Evolutionary conservation across 2,329 filamentous ascomycete species (phyloP).

Genomic region (Cercospora brassicicola): DNA sequence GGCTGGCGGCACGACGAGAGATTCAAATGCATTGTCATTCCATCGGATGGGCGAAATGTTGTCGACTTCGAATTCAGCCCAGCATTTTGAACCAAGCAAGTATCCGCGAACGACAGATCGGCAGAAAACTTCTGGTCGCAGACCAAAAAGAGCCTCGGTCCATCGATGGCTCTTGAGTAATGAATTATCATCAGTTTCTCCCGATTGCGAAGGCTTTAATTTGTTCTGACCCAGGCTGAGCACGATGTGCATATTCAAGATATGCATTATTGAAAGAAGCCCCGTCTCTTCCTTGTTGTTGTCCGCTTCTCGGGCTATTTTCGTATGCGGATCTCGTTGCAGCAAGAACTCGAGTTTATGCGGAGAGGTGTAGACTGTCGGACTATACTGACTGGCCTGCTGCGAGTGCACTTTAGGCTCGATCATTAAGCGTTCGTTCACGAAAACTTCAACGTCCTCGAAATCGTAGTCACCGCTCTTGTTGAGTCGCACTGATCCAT

Average conservation of each 20-base stretch:
- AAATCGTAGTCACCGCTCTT: slow-evolving; percentile 16
- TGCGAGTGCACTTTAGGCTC: slow-evolving; percentile 20
- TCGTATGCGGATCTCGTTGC: slow-evolving; percentile 16
- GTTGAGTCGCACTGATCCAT: slow-evolving; percentile 16
- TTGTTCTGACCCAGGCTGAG: slow-evolving; percentile 8
- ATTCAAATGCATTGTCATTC: slow-evolving; percentile 26
- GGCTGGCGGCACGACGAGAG: slow-evolving; percentile 22
- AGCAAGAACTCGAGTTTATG: slow-evolving; percentile 21
- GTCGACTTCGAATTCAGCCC: slow-evolving; percentile 26
- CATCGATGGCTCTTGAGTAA: slow-evolving; percentile 17
- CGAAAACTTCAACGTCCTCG: slow-evolving; percentile 20
- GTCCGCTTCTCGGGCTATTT: slow-evolving; percentile 3
- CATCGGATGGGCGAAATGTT: slow-evolving; percentile 18
- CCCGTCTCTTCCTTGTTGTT: slow-evolving; percentile 3
- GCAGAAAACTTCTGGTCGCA: slow-evolving; percentile 22
- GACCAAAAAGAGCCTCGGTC: slow-evolving; percentile 20
- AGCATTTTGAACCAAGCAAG: slow-evolving; percentile 22
- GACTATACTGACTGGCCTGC: slow-evolving; percentile 17
- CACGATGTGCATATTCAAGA: slow-evolving; percentile 15
- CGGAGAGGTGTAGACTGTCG: slow-evolving; percentile 19
- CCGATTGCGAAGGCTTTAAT: not conserved
- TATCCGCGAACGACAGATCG: slow-evolving; percentile 21
- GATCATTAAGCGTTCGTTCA: slow-evolving; percentile 20
- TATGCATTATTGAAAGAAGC: slow-evolving; percentile 12
- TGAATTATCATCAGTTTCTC: not conserved